A percentile compares a stretch with the other conserved stretches of the same genome.
Conservation (phyloP, 1,139 yeast genomes). For the Kodamaea sp. region DNA sequence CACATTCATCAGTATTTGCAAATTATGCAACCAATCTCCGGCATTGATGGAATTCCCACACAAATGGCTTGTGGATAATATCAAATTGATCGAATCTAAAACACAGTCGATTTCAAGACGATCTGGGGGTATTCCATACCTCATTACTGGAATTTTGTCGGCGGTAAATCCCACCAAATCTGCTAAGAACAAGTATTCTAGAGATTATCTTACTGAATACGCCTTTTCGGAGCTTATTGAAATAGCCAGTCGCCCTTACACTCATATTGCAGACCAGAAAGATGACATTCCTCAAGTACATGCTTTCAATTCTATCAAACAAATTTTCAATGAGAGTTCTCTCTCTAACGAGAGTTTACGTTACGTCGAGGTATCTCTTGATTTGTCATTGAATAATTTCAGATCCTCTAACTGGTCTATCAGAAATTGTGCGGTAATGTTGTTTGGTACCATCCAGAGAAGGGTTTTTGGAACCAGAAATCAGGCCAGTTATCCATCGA, state of each 20-base stretch:
- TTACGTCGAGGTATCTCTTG: constrained; percentile 59
- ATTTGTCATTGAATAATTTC: constrained; percentile 62
- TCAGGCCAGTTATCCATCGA: constrained; percentile 17
- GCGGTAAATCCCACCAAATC: constrained; percentile 28
- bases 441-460: constrained; percentile 80
- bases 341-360: constrained; percentile 54
- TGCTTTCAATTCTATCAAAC: constrained; percentile 82
- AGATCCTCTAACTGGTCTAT: constrained; percentile 77
- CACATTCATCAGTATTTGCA: constrained; percentile 65
- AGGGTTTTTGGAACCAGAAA: constrained; percentile 70
- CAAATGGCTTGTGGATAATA: constrained; percentile 57
- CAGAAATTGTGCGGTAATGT: constrained; percentile 90
- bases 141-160: constrained; percentile 70
- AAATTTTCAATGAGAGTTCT: constrained; percentile 68
- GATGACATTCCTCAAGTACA: constrained; percentile 89
- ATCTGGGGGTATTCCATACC: constrained; percentile 87
- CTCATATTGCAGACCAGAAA: constrained; percentile 49
- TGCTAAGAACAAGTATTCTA: not conserved
- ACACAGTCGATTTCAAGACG: constrained; percentile 78
- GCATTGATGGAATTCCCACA: constrained; percentile 37
- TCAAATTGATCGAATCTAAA: constrained; percentile 53
- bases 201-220: constrained; percentile 1
- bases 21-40: constrained; percentile 40
- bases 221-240: constrained; percentile 53
- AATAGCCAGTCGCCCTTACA: constrained; percentile 55